These are phyloP conservation scores for Geum urbanum DNA, from an alignment of 306 rosid species.

Conservation along the genomic window DNA sequence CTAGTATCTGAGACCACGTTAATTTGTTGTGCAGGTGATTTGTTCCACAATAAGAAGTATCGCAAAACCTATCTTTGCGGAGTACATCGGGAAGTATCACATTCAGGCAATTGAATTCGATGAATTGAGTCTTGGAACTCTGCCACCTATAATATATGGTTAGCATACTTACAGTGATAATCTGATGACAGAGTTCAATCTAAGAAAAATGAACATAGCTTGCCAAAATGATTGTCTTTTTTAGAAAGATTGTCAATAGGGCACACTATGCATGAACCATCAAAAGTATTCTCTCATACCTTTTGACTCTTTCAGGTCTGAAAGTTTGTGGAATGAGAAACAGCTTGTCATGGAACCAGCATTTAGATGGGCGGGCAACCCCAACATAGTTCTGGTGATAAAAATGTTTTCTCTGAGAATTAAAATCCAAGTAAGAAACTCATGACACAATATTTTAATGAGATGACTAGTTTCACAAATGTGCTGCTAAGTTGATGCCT, in stretches of 20 bases:
- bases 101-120: conserved; percentile 66
- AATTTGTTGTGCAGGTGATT: conserved; percentile 52
- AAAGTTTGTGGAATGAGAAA: conserved; percentile 74
- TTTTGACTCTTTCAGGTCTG: conserved; percentile 48
- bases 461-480: conserved; percentile 12
- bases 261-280: neutral
- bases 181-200: neutral
- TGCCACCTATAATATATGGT: conserved; percentile 77
- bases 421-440: conserved; percentile 62
- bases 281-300: neutral
- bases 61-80: conserved; percentile 53
- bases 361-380: conserved; percentile 88
- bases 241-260: neutral
- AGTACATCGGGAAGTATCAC: conserved; percentile 65
- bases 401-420: conserved; percentile 49
- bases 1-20: neutral
- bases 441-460: conserved; percentile 9
- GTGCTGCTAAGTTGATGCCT: conserved; percentile 11
- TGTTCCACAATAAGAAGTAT: conserved; percentile 52
- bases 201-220: neutral
- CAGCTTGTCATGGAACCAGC: conserved; percentile 76
- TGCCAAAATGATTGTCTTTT: neutral
- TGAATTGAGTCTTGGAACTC: conserved; percentile 67
- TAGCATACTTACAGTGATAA: conserved; percentile 26
- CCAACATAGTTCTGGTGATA: conserved; percentile 57